Evolutionary conservation across 495 filamentous ascomycete species (phyloP).

Genomic region (Penicillium ochrochloron): DNA sequence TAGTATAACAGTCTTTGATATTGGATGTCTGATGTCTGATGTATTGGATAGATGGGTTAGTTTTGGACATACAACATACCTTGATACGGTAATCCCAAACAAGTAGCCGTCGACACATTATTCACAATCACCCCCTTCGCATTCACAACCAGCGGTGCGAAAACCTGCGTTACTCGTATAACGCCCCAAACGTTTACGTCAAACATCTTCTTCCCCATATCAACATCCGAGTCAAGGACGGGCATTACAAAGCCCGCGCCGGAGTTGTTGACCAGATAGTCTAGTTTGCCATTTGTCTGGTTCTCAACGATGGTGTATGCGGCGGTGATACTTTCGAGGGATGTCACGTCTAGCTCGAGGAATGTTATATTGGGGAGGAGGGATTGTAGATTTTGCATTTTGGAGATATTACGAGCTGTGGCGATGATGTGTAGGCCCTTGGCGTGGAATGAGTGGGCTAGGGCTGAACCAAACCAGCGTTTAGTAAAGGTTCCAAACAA

Average conservation of each 20-base stretch:
- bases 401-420: conserved; percentile 51
- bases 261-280: conserved; percentile 62
- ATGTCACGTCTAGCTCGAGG: conserved; percentile 10
- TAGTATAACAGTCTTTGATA: too few species aligned
- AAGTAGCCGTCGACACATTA: background rate
- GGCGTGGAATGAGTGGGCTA: conserved; percentile 54
- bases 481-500: too few species aligned
- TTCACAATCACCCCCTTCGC: background rate
- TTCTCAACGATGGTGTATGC: background rate
- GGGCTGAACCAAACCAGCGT: conserved; percentile 55
- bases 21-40: too few species aligned
- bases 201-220: conserved; percentile 48
- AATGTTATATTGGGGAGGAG: conserved; percentile 25
- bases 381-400: conserved; percentile 31
- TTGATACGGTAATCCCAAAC: conserved; percentile 1
- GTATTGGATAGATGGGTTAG: too few species aligned
- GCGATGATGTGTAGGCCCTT: conserved; percentile 60
- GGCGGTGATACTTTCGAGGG: conserved; percentile 38
- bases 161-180: background rate
- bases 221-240: conserved; percentile 51
- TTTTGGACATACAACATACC: background rate
- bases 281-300: conserved; percentile 37
- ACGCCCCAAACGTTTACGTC: conserved; percentile 58
- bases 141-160: background rate
- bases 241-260: conserved; percentile 49